Evolutionary conservation across 2,329 filamentous ascomycete genomes (phyloP).

Genomic region (Calonectria multiphialidica): DNA sequence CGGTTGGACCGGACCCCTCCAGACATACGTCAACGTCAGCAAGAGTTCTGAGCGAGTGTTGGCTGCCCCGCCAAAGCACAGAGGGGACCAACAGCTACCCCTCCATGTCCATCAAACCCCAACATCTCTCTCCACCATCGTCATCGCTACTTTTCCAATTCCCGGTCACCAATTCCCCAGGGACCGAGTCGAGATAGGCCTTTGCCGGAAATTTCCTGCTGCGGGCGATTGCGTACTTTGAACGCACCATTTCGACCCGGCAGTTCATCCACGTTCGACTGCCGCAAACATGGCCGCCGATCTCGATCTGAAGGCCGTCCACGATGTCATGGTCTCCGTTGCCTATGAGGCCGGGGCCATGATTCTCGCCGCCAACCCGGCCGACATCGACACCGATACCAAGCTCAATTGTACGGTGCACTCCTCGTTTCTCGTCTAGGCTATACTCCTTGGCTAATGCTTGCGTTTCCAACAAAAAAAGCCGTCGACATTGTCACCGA

Average conservation of each 20-base stretch:
- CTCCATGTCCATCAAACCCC: slow-evolving; percentile 31
- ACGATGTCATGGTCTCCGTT: slow-evolving; percentile 69
- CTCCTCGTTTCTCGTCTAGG: neutral
- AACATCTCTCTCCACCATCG: slow-evolving; percentile 28
- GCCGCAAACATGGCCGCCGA: slow-evolving; percentile 59
- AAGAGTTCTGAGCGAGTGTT: neutral
- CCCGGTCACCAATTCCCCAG: neutral
- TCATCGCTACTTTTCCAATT: neutral
- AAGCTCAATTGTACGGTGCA: slow-evolving; percentile 73
- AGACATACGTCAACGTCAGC: neutral
- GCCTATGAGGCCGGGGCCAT: slow-evolving; percentile 74
- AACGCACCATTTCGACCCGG: neutral
- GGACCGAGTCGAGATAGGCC: neutral
- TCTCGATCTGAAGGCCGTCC: slow-evolving; percentile 71
- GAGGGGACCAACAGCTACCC: slow-evolving; percentile 26
- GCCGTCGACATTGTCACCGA: slow-evolving; percentile 78
- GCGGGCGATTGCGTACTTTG: neutral
- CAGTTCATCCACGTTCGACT: neutral
- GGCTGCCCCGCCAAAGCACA: slow-evolving; percentile 34
- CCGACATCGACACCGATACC: slow-evolving; percentile 66
- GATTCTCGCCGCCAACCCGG: slow-evolving; percentile 72
- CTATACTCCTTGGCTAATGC: slow-evolving; percentile 10
- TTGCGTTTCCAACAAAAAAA: slow-evolving; percentile 42
- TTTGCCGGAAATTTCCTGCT: neutral
- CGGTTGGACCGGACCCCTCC: slow-evolving; percentile 30